Evolutionary conservation across 1,139 yeast species (phyloP).

Genomic region (Wickerhamiella pararugosa): DNA sequence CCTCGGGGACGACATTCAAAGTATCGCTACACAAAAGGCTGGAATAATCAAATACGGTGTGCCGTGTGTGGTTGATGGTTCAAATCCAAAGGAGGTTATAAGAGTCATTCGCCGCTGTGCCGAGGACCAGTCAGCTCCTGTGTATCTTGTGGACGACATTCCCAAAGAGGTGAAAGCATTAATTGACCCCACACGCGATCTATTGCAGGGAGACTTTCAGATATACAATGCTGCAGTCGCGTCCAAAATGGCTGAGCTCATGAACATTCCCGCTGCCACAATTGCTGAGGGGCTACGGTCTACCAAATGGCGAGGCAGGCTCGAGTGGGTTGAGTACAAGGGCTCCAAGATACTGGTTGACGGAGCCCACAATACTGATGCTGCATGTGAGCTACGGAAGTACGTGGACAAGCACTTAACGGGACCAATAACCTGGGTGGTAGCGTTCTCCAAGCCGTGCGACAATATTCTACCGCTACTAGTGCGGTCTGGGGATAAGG

Average conservation of each 20-base stretch:
- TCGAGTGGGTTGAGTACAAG: slow-evolving; percentile 29
- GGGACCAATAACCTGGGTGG: slow-evolving; percentile 39
- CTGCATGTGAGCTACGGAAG: slow-evolving; percentile 51
- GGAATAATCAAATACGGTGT: slow-evolving; percentile 56
- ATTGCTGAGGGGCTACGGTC: slow-evolving; percentile 37
- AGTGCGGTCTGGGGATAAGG: slow-evolving; percentile 35
- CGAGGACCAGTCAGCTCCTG: slow-evolving; percentile 2
- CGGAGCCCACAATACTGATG: slow-evolving; percentile 87
- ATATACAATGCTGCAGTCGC: slow-evolving; percentile 56
- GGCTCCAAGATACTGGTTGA: slow-evolving; percentile 63
- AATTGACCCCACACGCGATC: slow-evolving; percentile 26
- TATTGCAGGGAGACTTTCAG: slow-evolving; percentile 62
- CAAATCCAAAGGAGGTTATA: slow-evolving; percentile 41
- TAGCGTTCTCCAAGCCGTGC: slow-evolving; percentile 63
- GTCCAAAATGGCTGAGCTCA: slow-evolving; percentile 29
- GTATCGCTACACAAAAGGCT: slow-evolving; percentile 66
- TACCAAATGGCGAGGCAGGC: slow-evolving; percentile 29
- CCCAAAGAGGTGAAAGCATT: slow-evolving; percentile 2
- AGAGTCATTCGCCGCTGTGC: slow-evolving; percentile 23
- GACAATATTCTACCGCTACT: slow-evolving; percentile 38
- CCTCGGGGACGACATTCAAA: slow-evolving; percentile 46
- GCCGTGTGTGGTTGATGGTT: slow-evolving; percentile 59
- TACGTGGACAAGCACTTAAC: slow-evolving; percentile 24
- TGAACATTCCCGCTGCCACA: slow-evolving; percentile 17
- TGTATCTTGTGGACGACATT: not conserved